Base-by-base conservation (phyloP, 2,329 filamentous ascomycete species). In the Trichoderma polysporum region DNA sequence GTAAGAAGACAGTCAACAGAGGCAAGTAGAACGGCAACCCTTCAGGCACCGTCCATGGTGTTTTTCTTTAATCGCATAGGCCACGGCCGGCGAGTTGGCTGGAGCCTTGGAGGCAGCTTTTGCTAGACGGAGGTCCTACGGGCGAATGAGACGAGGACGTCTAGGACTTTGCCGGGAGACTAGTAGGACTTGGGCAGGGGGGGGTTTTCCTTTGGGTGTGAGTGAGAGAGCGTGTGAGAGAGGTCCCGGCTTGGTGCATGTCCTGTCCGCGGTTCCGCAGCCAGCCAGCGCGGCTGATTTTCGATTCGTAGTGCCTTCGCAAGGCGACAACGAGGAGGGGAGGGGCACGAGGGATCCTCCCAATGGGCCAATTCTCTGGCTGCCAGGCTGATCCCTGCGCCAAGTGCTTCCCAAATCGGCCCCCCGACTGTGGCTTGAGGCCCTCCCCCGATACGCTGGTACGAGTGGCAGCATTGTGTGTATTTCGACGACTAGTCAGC, bases 81-180 rank as follows among this genome's bases (percentile, higher is more conserved):
- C 61, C 39, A 47, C 22, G 22, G 27, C 22, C 4, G 6, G 13
- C n/a, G 58, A 53, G 47, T 29, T 25, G 15, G 49, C 62, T 66
- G 59, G 53, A 64, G 65, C 50, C 52, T 67, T 67, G 58, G 73
- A 75, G 73, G 73, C 73, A 75, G 71, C 73, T 45, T n/a, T 74
- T 66, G 69, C 66, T 64, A 67, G 65, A 60, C 49, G 50, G 25
- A 60, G 52, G 66, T 58, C 70, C 71, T 72, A 74, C 58, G 58
- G 68, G 70, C 73, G 73, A 75, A 71, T 72, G 70, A 71, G 71
- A 72, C 33, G 61, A 41, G 29, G 41, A 66, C 67, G 69, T 75
- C 72, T 75, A 75, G 73, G 73, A 75, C 73, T 75, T 69, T 68
- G 72, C 73, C 66, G 66, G 68, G 64, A 45, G 37, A 13, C n/a